phyloP scores from a whole-genome alignment of 176 grass and related monocot species.

The Oryza punctata region DNA sequence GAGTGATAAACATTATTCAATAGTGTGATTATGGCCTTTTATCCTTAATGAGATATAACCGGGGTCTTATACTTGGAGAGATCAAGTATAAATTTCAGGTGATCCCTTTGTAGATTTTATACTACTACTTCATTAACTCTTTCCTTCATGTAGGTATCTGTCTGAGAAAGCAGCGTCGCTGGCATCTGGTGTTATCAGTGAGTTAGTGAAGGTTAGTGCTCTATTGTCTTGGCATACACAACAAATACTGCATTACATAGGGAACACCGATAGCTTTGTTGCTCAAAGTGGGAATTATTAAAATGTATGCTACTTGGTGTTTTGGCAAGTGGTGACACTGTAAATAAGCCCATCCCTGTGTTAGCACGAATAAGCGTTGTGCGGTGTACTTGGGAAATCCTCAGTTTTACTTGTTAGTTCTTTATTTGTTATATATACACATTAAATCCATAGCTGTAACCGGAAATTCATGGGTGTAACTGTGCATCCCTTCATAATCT shows the following conservation, averaged over 20 bases:
- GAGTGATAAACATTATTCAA: background rate
- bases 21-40: background rate
- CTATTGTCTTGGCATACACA: constrained; percentile 12
- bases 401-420: constrained; percentile 5
- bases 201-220: constrained; percentile 67
- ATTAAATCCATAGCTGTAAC: background rate
- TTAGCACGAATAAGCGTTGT: background rate
- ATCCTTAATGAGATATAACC: background rate
- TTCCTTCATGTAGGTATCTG: constrained; percentile 70
- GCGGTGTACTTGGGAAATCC: background rate
- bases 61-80: background rate
- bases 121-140: constrained; percentile 23
- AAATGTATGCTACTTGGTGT: constrained; percentile 12
- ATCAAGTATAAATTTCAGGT: background rate
- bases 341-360: background rate
- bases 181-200: constrained; percentile 67
- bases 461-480: background rate
- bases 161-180: constrained; percentile 79
- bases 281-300: constrained; percentile 8
- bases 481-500: constrained; percentile 2
- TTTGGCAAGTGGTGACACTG: background rate
- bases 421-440: background rate
- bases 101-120: background rate
- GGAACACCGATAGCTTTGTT: constrained; percentile 11
- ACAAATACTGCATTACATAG: background rate